phyloP scores from a whole-genome alignment of 208 protist genomes.

The Acanthamoeba divionensis region DNA sequence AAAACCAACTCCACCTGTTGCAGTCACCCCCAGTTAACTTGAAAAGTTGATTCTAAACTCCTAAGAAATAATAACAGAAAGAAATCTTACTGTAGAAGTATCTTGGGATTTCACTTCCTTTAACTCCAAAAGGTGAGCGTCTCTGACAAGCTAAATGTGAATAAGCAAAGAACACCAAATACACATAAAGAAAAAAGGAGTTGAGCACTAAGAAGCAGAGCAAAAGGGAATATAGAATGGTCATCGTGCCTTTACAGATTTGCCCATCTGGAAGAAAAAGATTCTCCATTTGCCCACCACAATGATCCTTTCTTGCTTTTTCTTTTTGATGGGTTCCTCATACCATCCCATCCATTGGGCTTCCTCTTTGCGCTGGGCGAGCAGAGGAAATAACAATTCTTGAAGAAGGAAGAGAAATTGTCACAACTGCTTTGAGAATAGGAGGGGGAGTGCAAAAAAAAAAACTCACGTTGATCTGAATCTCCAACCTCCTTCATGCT shows the following conservation, averaged over 20 bases:
- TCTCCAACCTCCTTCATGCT: too few relatives aligned
- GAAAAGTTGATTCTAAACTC: neutral
- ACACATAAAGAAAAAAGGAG: neutral
- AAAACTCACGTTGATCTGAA: too few relatives aligned
- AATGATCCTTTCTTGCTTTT: constrained; percentile 59
- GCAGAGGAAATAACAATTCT: constrained; percentile 48
- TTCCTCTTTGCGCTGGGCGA: constrained; percentile 63
- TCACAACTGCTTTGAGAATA: neutral
- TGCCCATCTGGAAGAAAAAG: constrained; percentile 28
- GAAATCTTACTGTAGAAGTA: constrained; percentile 27
- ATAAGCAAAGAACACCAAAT: neutral
- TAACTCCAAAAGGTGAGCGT: constrained; percentile 58
- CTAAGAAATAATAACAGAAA: neutral
- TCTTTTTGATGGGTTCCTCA: constrained; percentile 67
- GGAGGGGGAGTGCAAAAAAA: too few relatives aligned
- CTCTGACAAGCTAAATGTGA: constrained; percentile 48
- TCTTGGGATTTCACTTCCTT: constrained; percentile 58
- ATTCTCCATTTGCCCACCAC: constrained; percentile 62
- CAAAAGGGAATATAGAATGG: neutral
- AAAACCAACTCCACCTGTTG: constrained; percentile 44
- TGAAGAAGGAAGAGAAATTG: neutral
- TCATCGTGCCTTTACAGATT: neutral
- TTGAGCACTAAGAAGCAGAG: neutral
- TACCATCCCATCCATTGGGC: neutral
- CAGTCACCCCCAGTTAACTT: neutral